phyloP scores from a whole-genome alignment of 768 basidiomycete genomes.

The Tylopilus rubrobrunneus region DNA sequence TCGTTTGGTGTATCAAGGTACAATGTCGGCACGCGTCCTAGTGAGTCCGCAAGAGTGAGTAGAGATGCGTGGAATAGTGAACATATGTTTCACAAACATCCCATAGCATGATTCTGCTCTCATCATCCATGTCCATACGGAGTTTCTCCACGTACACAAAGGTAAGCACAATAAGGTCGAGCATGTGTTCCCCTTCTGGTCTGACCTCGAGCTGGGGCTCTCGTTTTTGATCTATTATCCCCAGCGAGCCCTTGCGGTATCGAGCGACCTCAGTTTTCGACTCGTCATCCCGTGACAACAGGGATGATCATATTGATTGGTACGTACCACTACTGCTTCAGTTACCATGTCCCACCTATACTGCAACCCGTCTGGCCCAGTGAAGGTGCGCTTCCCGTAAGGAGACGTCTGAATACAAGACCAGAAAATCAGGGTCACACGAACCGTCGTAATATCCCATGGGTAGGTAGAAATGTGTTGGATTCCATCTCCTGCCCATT shows the following conservation, averaged over 20 bases:
- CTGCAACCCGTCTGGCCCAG: conserved; percentile 29
- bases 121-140: conserved; percentile 25
- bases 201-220: conserved; percentile 18
- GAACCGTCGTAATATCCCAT: conserved; percentile 22
- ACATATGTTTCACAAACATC: not conserved
- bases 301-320: not conserved
- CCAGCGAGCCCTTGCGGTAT: conserved; percentile 16
- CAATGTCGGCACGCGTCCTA: too few species aligned
- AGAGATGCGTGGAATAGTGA: not conserved
- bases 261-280: conserved; percentile 15
- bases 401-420: not conserved
- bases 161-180: conserved; percentile 27
- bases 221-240: conserved; percentile 19
- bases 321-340: conserved; percentile 11
- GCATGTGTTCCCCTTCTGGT: conserved; percentile 19
- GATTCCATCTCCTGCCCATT: conserved; percentile 24
- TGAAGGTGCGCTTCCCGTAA: conserved; percentile 29
- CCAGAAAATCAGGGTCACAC: not conserved
- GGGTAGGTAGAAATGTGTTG: conserved; percentile 20
- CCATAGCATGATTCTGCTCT: not conserved
- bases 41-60: not conserved
- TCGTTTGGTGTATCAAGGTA: too few species aligned
- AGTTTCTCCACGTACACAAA: conserved; percentile 33
- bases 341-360: conserved; percentile 33
- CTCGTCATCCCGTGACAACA: conserved; percentile 22